Percentiles rank a stretch among this genome's conserved stretches.
These are phyloP conservation scores for Moesziomyces sp. DNA, from an alignment of 1,284 basidiomycete species.

Conservation along the genomic window DNA sequence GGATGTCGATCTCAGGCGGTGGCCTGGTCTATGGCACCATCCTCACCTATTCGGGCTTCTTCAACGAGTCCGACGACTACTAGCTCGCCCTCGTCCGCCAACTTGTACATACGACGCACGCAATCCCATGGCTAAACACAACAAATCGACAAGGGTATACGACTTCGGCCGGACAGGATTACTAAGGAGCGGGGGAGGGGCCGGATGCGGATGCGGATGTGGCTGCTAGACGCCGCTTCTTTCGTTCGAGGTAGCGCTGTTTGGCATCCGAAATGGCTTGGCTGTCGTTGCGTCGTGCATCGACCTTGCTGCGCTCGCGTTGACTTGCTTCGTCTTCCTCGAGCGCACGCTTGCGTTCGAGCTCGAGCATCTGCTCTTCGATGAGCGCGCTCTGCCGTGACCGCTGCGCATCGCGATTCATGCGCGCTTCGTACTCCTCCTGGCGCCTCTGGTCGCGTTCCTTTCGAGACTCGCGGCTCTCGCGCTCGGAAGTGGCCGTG, in stretches of 20 bases:
- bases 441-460: constrained; percentile 36
- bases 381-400: constrained; percentile 46
- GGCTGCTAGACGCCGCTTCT: constrained; percentile 33
- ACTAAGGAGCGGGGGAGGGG: background rate
- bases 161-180: background rate
- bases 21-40: constrained; percentile 91
- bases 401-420: constrained; percentile 47
- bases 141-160: constrained; percentile 18
- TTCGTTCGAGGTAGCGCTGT: constrained; percentile 68
- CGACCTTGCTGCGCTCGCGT: constrained; percentile 25
- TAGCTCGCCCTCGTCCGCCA: constrained; percentile 5
- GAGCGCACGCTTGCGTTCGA: constrained; percentile 37
- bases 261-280: constrained; percentile 41
- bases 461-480: constrained; percentile 11
- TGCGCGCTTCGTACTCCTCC: constrained; percentile 42
- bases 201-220: background rate
- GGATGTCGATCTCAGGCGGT: constrained; percentile 94
- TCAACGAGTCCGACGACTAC: constrained; percentile 58
- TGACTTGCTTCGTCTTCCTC: constrained; percentile 32
- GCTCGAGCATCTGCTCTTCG: constrained; percentile 58
- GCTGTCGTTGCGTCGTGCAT: constrained; percentile 45
- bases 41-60: constrained; percentile 62
- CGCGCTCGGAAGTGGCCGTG: background rate
- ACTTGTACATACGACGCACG: constrained; percentile 34
- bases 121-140: constrained; percentile 1